phyloP scores from a whole-genome alignment of 169 alveolate genomes.

The Besnoitia besnoiti region DNA sequence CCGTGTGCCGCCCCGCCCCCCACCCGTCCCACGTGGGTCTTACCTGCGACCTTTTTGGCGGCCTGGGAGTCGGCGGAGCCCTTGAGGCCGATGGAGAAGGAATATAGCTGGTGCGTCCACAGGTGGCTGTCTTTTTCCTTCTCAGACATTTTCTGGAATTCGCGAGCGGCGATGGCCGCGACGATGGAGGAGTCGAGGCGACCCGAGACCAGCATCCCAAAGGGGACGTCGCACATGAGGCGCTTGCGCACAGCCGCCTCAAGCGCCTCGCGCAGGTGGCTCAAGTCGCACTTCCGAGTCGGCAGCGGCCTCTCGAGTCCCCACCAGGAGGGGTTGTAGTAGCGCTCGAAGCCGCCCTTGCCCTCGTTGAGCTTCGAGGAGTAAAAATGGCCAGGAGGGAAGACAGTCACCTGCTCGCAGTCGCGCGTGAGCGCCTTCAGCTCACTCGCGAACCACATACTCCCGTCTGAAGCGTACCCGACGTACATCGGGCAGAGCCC shows the following conservation, averaged over 20 bases:
- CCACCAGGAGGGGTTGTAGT: conserved; percentile 62
- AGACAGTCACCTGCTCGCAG: conserved; percentile 53
- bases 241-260: conserved; percentile 51
- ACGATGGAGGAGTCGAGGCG: conserved; percentile 88
- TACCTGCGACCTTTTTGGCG: conserved; percentile 75
- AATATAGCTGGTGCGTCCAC: conserved; percentile 70
- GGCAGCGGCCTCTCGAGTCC: conserved; percentile 39
- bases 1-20: not conserved
- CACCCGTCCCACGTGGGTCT: not conserved
- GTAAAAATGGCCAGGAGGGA: conserved; percentile 76
- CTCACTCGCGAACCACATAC: conserved; percentile 57
- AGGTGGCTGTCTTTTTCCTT: conserved; percentile 3
- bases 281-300: not conserved
- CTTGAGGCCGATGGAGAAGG: conserved; percentile 83
- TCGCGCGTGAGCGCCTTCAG: conserved; percentile 47
- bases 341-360: conserved; percentile 44
- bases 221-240: conserved; percentile 86
- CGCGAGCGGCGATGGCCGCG: conserved; percentile 79
- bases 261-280: conserved; percentile 43
- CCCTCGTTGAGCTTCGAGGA: conserved; percentile 32
- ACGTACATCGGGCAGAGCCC: conserved; percentile 65
- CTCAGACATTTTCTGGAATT: conserved; percentile 50
- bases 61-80: conserved; percentile 75
- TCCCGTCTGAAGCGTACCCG: conserved; percentile 63
- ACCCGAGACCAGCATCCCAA: conserved; percentile 88